A percentile compares a stretch with the other conserved stretches of the same genome.
These are phyloP conservation scores for Cucurbita pepo DNA, from an alignment of 306 rosid genomes.

Conservation along the genomic window DNA sequence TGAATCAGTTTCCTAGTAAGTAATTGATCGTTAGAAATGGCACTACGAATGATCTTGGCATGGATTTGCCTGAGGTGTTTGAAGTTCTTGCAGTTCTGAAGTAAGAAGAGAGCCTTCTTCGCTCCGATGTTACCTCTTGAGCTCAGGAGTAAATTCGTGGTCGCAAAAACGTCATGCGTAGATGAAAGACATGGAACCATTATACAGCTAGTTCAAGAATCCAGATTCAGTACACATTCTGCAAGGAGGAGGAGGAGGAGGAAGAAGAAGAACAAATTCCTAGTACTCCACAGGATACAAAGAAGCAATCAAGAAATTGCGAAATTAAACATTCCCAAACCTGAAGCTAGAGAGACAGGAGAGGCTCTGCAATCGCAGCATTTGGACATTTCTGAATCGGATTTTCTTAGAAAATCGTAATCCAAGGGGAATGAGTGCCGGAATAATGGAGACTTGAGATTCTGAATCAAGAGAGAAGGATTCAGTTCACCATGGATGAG, in stretches of 20 bases:
- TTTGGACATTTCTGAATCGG: not conserved
- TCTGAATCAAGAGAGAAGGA: not conserved
- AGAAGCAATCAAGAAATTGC: not conserved
- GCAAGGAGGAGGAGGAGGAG: not conserved
- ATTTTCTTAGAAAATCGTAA: not conserved
- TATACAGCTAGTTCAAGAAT: not conserved
- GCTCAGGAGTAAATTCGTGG: conserved; percentile 1
- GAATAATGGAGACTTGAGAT: not conserved
- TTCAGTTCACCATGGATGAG: not conserved
- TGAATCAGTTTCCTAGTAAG: conserved; percentile 35
- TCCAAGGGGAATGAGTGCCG: not conserved
- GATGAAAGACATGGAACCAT: conserved; percentile 19
- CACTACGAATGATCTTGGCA: conserved; percentile 35
- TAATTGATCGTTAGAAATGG: conserved; percentile 39
- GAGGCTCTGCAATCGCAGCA: not conserved
- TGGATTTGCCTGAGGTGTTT: conserved; percentile 47
- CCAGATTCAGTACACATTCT: not conserved
- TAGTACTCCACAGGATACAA: not conserved
- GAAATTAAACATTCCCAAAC: not conserved
- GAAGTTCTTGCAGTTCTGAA: conserved; percentile 33
- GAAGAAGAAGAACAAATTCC: not conserved
- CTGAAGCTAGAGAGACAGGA: not conserved
- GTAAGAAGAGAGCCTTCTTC: conserved; percentile 26
- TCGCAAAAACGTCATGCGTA: conserved; percentile 14
- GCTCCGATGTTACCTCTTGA: conserved; percentile 14